Base-by-base conservation (phyloP, 768 basidiomycete species). In the Amylocystis lapponica region DNA sequence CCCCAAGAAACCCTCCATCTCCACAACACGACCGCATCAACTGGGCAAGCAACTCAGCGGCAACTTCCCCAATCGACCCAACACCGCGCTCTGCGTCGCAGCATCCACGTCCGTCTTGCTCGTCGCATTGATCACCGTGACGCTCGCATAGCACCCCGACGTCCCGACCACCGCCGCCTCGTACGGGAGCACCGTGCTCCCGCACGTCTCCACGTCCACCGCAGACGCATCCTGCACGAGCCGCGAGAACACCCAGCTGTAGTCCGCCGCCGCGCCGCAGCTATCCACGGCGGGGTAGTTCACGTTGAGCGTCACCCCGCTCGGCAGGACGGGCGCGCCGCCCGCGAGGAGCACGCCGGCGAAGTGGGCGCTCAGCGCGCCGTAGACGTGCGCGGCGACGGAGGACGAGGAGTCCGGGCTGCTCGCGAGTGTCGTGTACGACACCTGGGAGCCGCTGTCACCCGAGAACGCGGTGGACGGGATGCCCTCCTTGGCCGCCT, bases 401-500 rank as follows among this genome's bases (percentile, higher is more conserved):
- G 66, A 67, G 14, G 64, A 59, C 6, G 60, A 32, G 5, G 68
- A 56, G 21, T 52, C 61, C 3, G 69, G 63, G 20, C 62, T 45
- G 7, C 58, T 56, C 13, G 55, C 48, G 48, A 77, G 72, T 14
- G 72, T 75, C 20, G 75, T 78, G 59, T 69, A 78, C 3, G 74
- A 75, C 10, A 74, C 70, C 40, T 68, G 63, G 0, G 67, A 60
- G 9, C 65, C 71, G 14, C 65, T 60, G 11, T 52, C 50, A 22
- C 65, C 69, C 11, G 73, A 75, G 60, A 75, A 75, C 1, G 75
- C 75, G 25, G 69, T 63, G 1, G 75, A 67, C 2, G 76, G 74
- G 27, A 77, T 64, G 25, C 76, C 76, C 50, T 71, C 65, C 31
- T 64, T 51, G 1, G 73, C 69, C 4, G 75, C 71, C 56, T 73